These are phyloP conservation scores for Paramecium tetraurelia DNA, from an alignment of 73 alveolate genomes.

Conservation along the genomic window DNA sequence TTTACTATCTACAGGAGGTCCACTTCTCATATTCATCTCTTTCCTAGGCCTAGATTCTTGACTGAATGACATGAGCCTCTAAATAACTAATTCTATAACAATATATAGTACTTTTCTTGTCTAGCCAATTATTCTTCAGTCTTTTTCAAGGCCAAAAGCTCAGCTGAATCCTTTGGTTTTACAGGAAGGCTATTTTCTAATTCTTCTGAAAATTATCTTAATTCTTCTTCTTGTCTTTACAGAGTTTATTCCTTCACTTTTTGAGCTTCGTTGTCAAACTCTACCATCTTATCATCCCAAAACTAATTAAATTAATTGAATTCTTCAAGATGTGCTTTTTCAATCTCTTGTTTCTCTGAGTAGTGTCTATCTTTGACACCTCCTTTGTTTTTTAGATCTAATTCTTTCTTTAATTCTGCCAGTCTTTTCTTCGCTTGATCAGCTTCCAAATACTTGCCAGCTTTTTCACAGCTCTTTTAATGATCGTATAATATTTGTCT, in stretches of 20 bases:
- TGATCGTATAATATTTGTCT: constrained; percentile 45
- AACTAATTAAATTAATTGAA: constrained; percentile 53
- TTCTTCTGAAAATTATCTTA: constrained; percentile 48
- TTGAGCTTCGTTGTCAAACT: constrained; percentile 49
- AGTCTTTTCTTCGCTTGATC: constrained; percentile 45
- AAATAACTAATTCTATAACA: constrained; percentile 15
- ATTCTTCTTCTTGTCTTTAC: constrained; percentile 53
- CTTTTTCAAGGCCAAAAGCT: constrained; percentile 45
- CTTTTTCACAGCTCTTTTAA: constrained; percentile 51
- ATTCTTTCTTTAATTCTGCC: constrained; percentile 48
- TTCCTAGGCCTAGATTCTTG: constrained; percentile 34
- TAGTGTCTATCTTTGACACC: constrained; percentile 55
- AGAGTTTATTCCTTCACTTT: constrained; percentile 37
- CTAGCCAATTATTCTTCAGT: constrained; percentile 59
- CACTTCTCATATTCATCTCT: constrained; percentile 61
- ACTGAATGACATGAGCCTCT: constrained; percentile 56
- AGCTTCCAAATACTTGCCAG: constrained; percentile 53
- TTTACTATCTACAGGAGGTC: constrained; percentile 29
- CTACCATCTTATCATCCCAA: constrained; percentile 63
- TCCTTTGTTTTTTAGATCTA: constrained; percentile 43
- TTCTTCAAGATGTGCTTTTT: constrained; percentile 59
- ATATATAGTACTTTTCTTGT: constrained; percentile 24
- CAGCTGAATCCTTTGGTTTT: constrained; percentile 58
- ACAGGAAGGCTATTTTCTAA: constrained; percentile 37
- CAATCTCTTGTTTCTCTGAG: constrained; percentile 43